phyloP scores from a whole-genome alignment of 1,284 basidiomycete species.

The Spongispora temasekensis region DNA sequence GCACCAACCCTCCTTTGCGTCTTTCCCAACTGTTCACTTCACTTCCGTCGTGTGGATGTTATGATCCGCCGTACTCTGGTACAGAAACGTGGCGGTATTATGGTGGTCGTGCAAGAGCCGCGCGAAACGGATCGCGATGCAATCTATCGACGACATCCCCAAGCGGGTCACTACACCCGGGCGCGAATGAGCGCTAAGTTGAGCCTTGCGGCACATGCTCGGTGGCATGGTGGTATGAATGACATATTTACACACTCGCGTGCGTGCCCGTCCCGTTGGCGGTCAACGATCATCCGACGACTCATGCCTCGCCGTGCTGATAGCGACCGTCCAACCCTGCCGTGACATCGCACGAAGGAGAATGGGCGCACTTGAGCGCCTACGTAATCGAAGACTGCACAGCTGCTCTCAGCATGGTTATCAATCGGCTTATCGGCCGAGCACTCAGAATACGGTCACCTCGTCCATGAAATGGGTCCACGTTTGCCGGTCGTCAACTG shows the following conservation, averaged over 20 bases:
- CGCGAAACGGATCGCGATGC: not conserved
- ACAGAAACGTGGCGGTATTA: too few relatives aligned
- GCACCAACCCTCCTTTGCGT: not conserved
- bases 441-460: too few relatives aligned
- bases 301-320: not conserved
- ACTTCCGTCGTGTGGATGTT: constrained; percentile 1
- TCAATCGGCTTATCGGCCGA: not conserved
- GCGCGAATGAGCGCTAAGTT: too few relatives aligned
- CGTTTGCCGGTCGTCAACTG: not conserved
- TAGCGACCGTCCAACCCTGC: not conserved
- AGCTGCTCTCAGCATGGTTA: not conserved
- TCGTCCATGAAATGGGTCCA: not conserved
- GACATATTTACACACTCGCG: too few relatives aligned
- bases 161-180: not conserved
- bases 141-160: not conserved
- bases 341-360: not conserved
- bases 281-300: not conserved
- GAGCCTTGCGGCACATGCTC: too few relatives aligned
- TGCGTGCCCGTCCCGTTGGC: not conserved
- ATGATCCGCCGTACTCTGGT: constrained; percentile 2
- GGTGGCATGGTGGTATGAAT: too few relatives aligned
- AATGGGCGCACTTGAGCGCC: not conserved
- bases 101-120: not conserved
- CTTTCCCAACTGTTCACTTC: not conserved
- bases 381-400: not conserved